A percentile compares a stretch with the other conserved stretches of the same genome.
These are phyloP conservation scores for Aeminium ludgeri DNA, from an alignment of 495 filamentous ascomycete genomes.

Conservation along the genomic window DNA sequence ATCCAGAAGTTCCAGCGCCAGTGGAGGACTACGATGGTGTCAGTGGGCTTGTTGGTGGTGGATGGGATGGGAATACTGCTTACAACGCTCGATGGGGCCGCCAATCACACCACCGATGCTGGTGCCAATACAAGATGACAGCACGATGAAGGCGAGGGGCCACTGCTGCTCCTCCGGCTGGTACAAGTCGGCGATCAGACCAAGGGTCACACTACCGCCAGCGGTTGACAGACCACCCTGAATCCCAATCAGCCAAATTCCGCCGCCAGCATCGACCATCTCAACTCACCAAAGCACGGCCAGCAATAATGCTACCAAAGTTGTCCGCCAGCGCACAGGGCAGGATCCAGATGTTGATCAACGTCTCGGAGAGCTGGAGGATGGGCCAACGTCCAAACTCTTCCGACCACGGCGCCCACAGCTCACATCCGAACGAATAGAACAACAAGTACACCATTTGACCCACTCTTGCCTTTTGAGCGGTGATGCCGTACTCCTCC, in stretches of 20 bases:
- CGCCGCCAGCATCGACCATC: too few species aligned
- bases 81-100: slow-evolving; percentile 52
- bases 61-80: too few species aligned
- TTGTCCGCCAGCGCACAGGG: slow-evolving; percentile 55
- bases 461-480: slow-evolving; percentile 43
- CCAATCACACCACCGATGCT: slow-evolving; percentile 63
- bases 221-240: slow-evolving; percentile 57
- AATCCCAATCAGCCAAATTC: too few species aligned
- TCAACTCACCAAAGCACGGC: too few species aligned
- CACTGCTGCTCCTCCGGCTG: slow-evolving; percentile 55
- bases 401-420: slow-evolving; percentile 73
- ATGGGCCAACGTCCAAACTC: slow-evolving; percentile 57
- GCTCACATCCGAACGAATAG: slow-evolving; percentile 66
- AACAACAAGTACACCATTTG: slow-evolving; percentile 54
- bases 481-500: slow-evolving; percentile 44
- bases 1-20: slow-evolving; percentile 57
- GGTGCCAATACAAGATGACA: slow-evolving; percentile 59
- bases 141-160: slow-evolving; percentile 55
- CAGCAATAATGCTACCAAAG: slow-evolving; percentile 47
- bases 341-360: slow-evolving; percentile 65
- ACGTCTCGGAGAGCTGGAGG: slow-evolving; percentile 46
- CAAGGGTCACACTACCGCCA: slow-evolving; percentile 63
- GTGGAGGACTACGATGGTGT: too few species aligned
- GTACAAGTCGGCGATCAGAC: slow-evolving; percentile 71
- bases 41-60: too few species aligned